A percentile compares a stretch with the other conserved stretches of the same genome.
These are phyloP conservation scores for Acacia crassicarpa DNA, from an alignment of 306 rosid genomes.

Conservation along the genomic window DNA sequence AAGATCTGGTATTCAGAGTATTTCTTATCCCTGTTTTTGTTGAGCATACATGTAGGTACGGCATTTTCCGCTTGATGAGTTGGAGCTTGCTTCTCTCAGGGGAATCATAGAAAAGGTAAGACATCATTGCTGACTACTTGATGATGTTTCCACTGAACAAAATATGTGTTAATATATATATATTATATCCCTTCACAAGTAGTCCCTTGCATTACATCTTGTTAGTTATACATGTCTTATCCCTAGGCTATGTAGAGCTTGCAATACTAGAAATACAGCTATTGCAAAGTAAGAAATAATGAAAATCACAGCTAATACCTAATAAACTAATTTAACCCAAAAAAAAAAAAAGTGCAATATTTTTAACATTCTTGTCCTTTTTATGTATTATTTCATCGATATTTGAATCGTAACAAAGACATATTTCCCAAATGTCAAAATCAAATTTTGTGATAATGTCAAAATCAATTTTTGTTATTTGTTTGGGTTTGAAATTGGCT, in stretches of 20 bases:
- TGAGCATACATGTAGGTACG: constrained; percentile 56
- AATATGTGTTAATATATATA: neutral
- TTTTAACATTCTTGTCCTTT: neutral
- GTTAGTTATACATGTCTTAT: neutral
- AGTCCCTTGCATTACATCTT: neutral
- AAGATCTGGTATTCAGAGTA: neutral
- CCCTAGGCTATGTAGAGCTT: neutral
- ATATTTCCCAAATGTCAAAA: neutral
- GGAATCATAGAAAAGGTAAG: constrained; percentile 90
- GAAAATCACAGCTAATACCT: neutral
- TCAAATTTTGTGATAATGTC: neutral
- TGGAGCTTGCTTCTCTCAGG: constrained; percentile 94
- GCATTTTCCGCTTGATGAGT: constrained; percentile 89
- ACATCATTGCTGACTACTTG: constrained; percentile 21
- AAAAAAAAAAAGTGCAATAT: neutral
- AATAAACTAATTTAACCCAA: neutral
- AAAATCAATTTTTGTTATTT: neutral
- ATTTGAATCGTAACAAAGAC: constrained; percentile 10
- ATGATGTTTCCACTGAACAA: constrained; percentile 10
- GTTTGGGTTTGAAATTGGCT: neutral
- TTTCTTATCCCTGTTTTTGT: neutral
- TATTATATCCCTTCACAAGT: neutral
- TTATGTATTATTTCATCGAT: neutral
- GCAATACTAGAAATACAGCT: neutral
- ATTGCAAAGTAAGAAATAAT: neutral